Percentiles rank a stretch among this genome's conserved stretches.
Evolutionary conservation across 1,284 basidiomycete species (phyloP).

Genomic region (Schizopora paradoxa): DNA sequence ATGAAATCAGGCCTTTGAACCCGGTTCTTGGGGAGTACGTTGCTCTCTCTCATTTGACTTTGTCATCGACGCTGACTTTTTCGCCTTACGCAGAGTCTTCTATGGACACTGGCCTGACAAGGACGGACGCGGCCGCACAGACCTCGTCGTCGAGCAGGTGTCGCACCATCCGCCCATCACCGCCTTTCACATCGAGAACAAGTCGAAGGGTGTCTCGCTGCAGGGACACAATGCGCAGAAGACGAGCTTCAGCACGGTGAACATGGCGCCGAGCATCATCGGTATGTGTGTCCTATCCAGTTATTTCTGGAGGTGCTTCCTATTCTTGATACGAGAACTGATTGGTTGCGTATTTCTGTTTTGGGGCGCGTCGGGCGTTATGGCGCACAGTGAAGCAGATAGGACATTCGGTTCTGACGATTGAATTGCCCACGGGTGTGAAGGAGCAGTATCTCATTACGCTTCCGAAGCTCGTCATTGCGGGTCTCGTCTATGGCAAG

Average conservation of each 20-base stretch:
- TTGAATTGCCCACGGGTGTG: constrained; percentile 53
- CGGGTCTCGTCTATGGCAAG: constrained; percentile 49
- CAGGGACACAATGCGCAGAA: constrained; percentile 95
- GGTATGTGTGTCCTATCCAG: constrained; percentile 37
- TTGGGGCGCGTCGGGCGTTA: no score
- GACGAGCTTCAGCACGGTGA: constrained; percentile 63
- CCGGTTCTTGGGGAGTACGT: constrained; percentile 91
- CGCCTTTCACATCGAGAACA: constrained; percentile 83
- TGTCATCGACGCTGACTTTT: neutral
- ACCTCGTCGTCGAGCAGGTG: constrained; percentile 92
- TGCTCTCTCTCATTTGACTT: constrained; percentile 9
- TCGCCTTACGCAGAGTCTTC: constrained; percentile 56
- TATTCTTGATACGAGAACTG: neutral
- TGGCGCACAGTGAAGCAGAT: constrained; percentile 76
- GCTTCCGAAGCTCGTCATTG: constrained; percentile 75
- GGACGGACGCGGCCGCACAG: constrained; percentile 77
- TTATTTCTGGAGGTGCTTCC: neutral
- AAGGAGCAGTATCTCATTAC: constrained; percentile 87
- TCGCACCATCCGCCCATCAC: constrained; percentile 93
- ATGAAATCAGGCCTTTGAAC: constrained; percentile 72
- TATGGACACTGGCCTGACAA: constrained; percentile 88
- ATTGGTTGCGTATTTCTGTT: neutral
- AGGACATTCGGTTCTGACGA: constrained; percentile 84
- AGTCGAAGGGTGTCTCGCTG: constrained; percentile 72
- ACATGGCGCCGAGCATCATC: constrained; percentile 77